phyloP scores from a whole-genome alignment of 2,329 filamentous ascomycete genomes.

The Raffaelea ambrosiae region DNA sequence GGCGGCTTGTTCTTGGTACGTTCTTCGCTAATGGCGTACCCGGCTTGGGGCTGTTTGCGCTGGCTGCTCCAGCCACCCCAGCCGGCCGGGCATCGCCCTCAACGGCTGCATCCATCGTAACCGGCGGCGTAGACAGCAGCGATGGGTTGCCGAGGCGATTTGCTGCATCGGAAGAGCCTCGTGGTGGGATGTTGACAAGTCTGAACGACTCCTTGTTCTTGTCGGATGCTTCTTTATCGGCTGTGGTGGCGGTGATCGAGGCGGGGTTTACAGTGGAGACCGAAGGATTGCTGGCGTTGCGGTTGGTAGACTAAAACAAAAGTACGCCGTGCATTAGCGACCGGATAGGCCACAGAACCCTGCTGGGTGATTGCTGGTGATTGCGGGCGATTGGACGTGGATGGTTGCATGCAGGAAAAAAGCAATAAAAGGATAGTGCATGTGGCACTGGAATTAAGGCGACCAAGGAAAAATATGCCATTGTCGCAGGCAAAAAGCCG shows the following conservation, averaged over 20 bases:
- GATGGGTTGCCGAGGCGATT: slow-evolving; percentile 62
- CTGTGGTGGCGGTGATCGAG: slow-evolving; percentile 20
- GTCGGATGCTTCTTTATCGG: slow-evolving; percentile 31
- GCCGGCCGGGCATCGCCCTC: slow-evolving; percentile 11
- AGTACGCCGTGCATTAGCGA: slow-evolving; percentile 37
- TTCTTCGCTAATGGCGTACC: too few species aligned
- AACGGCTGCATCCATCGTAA: slow-evolving; percentile 48
- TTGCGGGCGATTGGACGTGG: slow-evolving; percentile 33
- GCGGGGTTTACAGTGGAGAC: slow-evolving; percentile 45
- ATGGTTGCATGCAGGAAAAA: slow-evolving; percentile 18
- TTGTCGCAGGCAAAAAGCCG: too few species aligned
- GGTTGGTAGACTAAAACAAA: slow-evolving; percentile 47
- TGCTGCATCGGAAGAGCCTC: slow-evolving; percentile 53
- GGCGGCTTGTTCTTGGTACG: too few species aligned
- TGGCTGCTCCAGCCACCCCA: slow-evolving; percentile 3
- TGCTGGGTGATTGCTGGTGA: slow-evolving; percentile 19
- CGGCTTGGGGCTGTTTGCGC: too few species aligned
- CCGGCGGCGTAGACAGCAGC: slow-evolving; percentile 61
- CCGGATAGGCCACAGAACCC: not conserved
- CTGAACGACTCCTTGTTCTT: slow-evolving; percentile 44
- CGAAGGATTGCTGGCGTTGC: slow-evolving; percentile 39
- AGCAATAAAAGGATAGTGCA: not conserved
- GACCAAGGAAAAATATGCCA: too few species aligned
- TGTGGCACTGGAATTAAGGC: too few species aligned
- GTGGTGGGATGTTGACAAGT: slow-evolving; percentile 49